Evolutionary conservation across 2,329 filamentous ascomycete genomes (phyloP).

Genomic region (Ramularia collo-cygni): DNA sequence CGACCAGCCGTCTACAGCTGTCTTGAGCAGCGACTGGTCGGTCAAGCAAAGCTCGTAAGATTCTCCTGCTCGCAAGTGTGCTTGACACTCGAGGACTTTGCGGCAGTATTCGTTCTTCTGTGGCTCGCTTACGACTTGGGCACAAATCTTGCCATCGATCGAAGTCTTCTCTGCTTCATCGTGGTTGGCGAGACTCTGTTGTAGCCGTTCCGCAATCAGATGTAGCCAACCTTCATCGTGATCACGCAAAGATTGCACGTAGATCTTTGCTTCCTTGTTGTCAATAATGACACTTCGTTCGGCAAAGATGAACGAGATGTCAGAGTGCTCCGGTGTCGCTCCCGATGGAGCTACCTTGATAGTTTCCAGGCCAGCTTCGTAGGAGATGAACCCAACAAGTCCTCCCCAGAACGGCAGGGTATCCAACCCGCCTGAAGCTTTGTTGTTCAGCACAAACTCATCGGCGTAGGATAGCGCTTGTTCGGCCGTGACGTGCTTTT

Average conservation of each 20-base stretch:
- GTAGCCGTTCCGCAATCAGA: slow-evolving; percentile 4
- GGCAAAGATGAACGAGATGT: slow-evolving; percentile 70
- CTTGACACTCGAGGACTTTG: slow-evolving; percentile 63
- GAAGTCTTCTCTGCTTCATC: neutral
- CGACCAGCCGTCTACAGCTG: slow-evolving; percentile 47
- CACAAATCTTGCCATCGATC: neutral
- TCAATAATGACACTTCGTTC: slow-evolving; percentile 73
- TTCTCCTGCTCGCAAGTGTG: slow-evolving; percentile 65
- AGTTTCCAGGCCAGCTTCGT: slow-evolving; percentile 68
- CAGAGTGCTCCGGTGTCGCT: slow-evolving; percentile 47
- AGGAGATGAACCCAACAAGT: slow-evolving; percentile 76
- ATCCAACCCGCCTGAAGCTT: slow-evolving; percentile 28
- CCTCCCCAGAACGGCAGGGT: slow-evolving; percentile 67
- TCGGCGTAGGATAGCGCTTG: slow-evolving; percentile 37
- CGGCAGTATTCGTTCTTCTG: slow-evolving; percentile 48
- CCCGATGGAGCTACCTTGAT: slow-evolving; percentile 43
- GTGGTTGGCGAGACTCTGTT: neutral
- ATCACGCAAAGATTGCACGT: slow-evolving; percentile 60
- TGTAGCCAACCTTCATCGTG: slow-evolving; percentile 31
- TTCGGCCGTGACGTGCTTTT: slow-evolving; percentile 18
- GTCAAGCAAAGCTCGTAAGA: slow-evolving; percentile 85
- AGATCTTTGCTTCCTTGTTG: slow-evolving; percentile 54
- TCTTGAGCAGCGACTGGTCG: slow-evolving; percentile 60
- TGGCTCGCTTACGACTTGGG: slow-evolving; percentile 16
- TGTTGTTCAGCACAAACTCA: slow-evolving; percentile 32